Evolutionary conservation across 495 filamentous ascomycete genomes (phyloP).

Genomic region (Trichoderma gamsii): DNA sequence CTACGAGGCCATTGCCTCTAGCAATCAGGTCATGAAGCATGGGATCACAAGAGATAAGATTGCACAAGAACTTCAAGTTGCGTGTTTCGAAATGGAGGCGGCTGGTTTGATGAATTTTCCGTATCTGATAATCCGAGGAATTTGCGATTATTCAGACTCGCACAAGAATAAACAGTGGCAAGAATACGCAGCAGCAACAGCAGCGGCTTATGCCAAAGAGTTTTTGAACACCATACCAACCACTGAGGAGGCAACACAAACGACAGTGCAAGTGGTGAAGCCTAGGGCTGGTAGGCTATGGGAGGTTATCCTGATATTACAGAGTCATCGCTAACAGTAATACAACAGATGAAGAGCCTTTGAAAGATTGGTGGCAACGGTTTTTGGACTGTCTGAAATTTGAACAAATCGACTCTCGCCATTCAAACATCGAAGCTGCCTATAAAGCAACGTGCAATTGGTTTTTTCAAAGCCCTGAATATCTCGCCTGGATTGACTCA

Average conservation of each 20-base stretch:
- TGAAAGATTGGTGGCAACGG: no score
- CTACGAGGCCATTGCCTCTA: no score
- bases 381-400: neutral
- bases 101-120: neutral
- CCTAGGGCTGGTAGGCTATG: no score
- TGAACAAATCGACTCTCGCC: neutral
- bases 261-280: no score
- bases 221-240: neutral
- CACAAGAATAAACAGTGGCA: slow-evolving; percentile 3
- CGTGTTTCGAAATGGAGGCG: no score
- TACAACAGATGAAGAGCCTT: no score
- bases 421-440: neutral
- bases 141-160: neutral
- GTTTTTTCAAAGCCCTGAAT: slow-evolving; percentile 14
- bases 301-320: no score
- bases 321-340: no score
- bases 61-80: no score
- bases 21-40: no score
- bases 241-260: neutral
- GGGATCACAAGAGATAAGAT: no score
- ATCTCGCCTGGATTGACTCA: slow-evolving; percentile 17
- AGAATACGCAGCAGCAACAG: neutral
- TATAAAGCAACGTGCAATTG: neutral
- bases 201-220: slow-evolving; percentile 5
- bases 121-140: neutral